Conservation (phyloP, 1,284 basidiomycete species). For the Grifola frondosa region DNA sequence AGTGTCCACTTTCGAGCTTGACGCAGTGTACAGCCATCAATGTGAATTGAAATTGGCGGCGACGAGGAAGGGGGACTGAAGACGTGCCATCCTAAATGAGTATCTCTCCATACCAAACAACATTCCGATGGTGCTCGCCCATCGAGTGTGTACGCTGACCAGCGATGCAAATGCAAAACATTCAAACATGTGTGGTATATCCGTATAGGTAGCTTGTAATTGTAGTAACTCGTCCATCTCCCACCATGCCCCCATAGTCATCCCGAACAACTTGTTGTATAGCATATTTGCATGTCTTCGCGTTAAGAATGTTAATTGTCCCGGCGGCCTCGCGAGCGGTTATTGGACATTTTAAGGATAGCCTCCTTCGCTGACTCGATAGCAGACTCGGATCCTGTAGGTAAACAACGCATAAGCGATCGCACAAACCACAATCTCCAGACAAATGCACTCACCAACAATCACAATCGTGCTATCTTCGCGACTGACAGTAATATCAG, state of each 20-base stretch:
- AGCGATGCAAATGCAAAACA: slow-evolving; percentile 6
- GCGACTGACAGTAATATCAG: slow-evolving; percentile 85
- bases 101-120: no score
- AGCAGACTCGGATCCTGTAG: slow-evolving; percentile 63
- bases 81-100: no score
- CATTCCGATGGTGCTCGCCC: no score
- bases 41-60: no score
- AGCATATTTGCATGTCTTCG: no score
- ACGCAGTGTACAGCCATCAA: no score
- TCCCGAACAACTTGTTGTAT: no score
- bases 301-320: slow-evolving; percentile 23
- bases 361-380: slow-evolving; percentile 79
- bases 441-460: slow-evolving; percentile 55
- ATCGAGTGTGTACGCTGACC: no score
- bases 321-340: slow-evolving; percentile 46
- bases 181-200: slow-evolving; percentile 9
- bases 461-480: slow-evolving; percentile 85
- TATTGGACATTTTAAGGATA: slow-evolving; percentile 67
- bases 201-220: slow-evolving; percentile 12
- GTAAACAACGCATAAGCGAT: slow-evolving; percentile 4
- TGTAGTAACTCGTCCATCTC: not conserved
- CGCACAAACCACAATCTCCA: not conserved
- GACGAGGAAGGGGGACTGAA: no score
- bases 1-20: no score
- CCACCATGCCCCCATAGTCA: slow-evolving; percentile 5